Percentiles rank a stretch among this genome's conserved stretches.
Conservation (phyloP, 2,329 filamentous ascomycete genomes). For the Alternaria panax region DNA sequence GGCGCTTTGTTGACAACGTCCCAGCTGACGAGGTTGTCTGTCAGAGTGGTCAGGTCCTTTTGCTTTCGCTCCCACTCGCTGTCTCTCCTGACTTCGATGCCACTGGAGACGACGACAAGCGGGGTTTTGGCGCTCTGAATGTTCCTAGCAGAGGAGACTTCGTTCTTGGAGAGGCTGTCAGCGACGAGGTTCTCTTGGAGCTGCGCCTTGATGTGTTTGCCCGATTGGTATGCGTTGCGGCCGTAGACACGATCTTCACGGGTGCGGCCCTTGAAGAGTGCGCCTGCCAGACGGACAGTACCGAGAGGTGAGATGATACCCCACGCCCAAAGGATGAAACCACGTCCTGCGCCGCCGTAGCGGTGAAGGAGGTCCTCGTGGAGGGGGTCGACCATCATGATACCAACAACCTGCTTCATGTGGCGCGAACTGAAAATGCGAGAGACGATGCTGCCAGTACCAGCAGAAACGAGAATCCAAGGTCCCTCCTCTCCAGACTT, state of each 20-base stretch:
- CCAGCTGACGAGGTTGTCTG: slow-evolving; percentile 80
- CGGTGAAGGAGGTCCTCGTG: slow-evolving; percentile 84
- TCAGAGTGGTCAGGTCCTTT: slow-evolving; percentile 81
- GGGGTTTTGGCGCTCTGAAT: slow-evolving; percentile 81
- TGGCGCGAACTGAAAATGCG: slow-evolving; percentile 91
- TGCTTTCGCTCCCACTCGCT: slow-evolving; percentile 83
- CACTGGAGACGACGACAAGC: slow-evolving; percentile 83
- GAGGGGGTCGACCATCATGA: slow-evolving; percentile 85
- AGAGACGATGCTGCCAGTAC: slow-evolving; percentile 86
- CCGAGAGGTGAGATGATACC: slow-evolving; percentile 89
- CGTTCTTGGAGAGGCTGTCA: slow-evolving; percentile 80
- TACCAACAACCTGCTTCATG: slow-evolving; percentile 73
- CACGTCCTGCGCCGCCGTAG: slow-evolving; percentile 71
- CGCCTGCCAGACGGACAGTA: slow-evolving; percentile 78
- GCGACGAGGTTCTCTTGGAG: slow-evolving; percentile 93
- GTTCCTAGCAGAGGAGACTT: slow-evolving; percentile 77
- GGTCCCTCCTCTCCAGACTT: slow-evolving; percentile 83
- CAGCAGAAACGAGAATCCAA: slow-evolving; percentile 86
- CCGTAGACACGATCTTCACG: slow-evolving; percentile 88
- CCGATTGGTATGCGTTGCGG: slow-evolving; percentile 76
- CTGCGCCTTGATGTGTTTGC: slow-evolving; percentile 87
- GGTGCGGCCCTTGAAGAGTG: slow-evolving; percentile 80
- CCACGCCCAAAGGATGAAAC: slow-evolving; percentile 85
- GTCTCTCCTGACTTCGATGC: slow-evolving; percentile 70
- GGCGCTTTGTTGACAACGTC: slow-evolving; percentile 85